Conservation (phyloP, 1,139 yeast genomes). For the Saccharomycopsis crataegensis region DNA sequence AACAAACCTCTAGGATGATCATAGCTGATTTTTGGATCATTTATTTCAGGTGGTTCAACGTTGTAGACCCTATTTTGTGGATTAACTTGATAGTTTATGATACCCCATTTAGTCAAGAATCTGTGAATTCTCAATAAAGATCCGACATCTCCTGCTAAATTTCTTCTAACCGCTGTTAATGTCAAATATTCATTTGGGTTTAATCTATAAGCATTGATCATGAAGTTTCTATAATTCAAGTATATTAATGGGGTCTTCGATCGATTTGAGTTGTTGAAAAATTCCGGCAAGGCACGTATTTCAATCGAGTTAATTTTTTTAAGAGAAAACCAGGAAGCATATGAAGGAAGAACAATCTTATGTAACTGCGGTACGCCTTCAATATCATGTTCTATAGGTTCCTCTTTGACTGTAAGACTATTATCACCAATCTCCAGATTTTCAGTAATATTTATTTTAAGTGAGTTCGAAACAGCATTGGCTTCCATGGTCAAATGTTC, state of each 20-base stretch:
- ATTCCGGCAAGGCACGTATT: constrained; percentile 80
- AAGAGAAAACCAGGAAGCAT: constrained; percentile 85
- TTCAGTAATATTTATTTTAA: no score
- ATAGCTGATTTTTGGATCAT: constrained; percentile 58
- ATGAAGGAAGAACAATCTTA: constrained; percentile 87
- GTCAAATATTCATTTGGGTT: constrained; percentile 92
- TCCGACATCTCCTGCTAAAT: constrained; percentile 93
- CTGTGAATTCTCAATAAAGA: constrained; percentile 85
- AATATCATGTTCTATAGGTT: constrained; percentile 10
- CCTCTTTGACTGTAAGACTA: not conserved
- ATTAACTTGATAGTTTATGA: constrained; percentile 86
- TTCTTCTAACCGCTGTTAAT: constrained; percentile 89
- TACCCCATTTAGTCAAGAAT: constrained; percentile 92
- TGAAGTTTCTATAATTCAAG: constrained; percentile 82
- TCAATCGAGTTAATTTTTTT: constrained; percentile 57
- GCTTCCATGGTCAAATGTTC: not conserved
- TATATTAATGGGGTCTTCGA: constrained; percentile 88
- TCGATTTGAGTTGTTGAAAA: constrained; percentile 65
- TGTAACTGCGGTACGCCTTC: constrained; percentile 57
- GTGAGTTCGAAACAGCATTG: no score
- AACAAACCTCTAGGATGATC: constrained; percentile 94
- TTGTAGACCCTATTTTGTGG: constrained; percentile 62
- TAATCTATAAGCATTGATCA: constrained; percentile 85
- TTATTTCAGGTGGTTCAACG: constrained; percentile 66
- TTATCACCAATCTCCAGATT: not conserved